Conservation (phyloP, 257 asterid species). For the Solanum chaucha region DNA sequence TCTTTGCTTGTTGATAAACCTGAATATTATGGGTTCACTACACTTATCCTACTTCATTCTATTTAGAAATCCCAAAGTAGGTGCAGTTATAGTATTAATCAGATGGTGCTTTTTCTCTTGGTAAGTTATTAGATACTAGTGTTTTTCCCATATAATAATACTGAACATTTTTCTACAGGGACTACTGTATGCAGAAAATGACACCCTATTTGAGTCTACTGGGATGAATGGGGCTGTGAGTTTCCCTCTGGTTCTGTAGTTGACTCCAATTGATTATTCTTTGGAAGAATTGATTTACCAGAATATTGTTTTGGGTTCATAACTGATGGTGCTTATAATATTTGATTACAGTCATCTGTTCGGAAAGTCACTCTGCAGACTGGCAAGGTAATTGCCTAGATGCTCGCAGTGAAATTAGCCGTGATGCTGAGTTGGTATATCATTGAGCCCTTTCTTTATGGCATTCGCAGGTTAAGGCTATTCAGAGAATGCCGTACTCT, state of each 20-base stretch:
- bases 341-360: constrained; percentile 76
- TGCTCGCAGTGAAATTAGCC: not conserved
- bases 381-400: constrained; percentile 52
- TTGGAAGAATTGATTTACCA: not conserved
- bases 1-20: not conserved
- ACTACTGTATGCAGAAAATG: constrained; percentile 74
- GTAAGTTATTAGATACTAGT: not conserved
- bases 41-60: not conserved
- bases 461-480: constrained; percentile 48
- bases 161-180: constrained; percentile 41
- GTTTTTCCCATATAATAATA: not conserved
- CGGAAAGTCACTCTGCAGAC: constrained; percentile 72
- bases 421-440: not conserved
- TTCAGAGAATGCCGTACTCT: constrained; percentile 40
- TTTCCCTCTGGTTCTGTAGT: not conserved
- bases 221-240: constrained; percentile 83
- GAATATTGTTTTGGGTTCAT: not conserved
- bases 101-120: not conserved
- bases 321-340: constrained; percentile 10
- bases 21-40: not conserved
- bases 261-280: not conserved
- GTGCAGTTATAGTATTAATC: not conserved
- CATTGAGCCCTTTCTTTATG: not conserved
- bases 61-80: not conserved
- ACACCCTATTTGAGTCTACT: constrained; percentile 77